A percentile compares a stretch with the other conserved stretches of the same genome.
phyloP scores from a whole-genome alignment of 805 yeast genomes.

The Yarrowia sp. region DNA sequence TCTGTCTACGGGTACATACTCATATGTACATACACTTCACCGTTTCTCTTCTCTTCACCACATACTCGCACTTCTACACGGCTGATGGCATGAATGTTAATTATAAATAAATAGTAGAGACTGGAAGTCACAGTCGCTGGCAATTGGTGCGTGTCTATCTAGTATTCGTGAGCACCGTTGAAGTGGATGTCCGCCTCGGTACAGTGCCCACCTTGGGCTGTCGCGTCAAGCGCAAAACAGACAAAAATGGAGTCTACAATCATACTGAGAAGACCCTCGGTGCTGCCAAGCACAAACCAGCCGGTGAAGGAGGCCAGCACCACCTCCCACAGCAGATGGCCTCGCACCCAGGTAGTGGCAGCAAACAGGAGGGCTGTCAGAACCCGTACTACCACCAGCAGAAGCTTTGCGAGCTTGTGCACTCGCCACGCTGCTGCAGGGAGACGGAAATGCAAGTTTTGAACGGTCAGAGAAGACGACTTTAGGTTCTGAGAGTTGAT shows the following conservation, averaged over 20 bases:
- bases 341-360: conserved; percentile 53
- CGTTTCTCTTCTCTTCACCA: too few species aligned
- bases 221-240: conserved; percentile 50
- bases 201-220: conserved; percentile 46
- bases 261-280: conserved; percentile 53
- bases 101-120: conserved; percentile 15
- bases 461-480: conserved; percentile 48
- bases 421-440: conserved; percentile 47
- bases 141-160: neutral
- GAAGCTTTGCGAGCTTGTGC: conserved; percentile 51
- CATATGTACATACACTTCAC: too few species aligned
- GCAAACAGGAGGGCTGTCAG: conserved; percentile 52
- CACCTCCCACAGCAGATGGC: conserved; percentile 50
- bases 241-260: conserved; percentile 50
- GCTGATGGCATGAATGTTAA: conserved; percentile 10
- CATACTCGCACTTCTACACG: neutral
- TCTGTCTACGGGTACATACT: too few species aligned
- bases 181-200: conserved; percentile 46
- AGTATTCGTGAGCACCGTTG: conserved; percentile 37
- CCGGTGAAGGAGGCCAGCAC: conserved; percentile 53
- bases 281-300: conserved; percentile 55
- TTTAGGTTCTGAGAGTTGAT: conserved; percentile 49
- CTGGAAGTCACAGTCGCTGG: conserved; percentile 12
- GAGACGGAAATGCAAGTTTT: conserved; percentile 41
- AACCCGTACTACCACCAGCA: conserved; percentile 51